Evolutionary conservation across 768 basidiomycete genomes (phyloP).

Genomic region (Naematelia aurantialba): DNA sequence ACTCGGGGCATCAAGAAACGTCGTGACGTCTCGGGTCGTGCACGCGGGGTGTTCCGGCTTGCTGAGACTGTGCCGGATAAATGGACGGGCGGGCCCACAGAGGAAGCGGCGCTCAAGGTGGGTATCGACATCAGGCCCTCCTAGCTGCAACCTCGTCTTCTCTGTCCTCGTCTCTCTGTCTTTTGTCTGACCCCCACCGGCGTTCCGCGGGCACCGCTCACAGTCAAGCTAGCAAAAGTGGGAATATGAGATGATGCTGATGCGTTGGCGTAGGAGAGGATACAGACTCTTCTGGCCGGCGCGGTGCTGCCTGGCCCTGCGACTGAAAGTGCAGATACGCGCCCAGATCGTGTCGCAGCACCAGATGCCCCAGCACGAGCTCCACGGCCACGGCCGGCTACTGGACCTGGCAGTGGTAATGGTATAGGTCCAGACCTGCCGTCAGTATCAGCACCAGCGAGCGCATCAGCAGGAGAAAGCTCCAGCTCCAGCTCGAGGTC

Average conservation of each 20-base stretch:
- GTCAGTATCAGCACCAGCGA: not conserved
- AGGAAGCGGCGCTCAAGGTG: slow-evolving; percentile 46
- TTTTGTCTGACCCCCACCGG: no score
- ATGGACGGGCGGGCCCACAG: slow-evolving; percentile 45
- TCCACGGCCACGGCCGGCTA: no score
- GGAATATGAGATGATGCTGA: slow-evolving; percentile 4
- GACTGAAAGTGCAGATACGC: no score
- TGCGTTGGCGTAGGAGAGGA: slow-evolving; percentile 3
- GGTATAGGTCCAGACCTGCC: not conserved
- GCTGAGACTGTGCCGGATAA: slow-evolving; percentile 49
- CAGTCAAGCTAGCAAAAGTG: no score
- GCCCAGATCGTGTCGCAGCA: no score
- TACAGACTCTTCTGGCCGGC: slow-evolving; percentile 8
- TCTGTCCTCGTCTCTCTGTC: no score
- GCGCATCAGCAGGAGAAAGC: not conserved
- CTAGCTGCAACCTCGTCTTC: no score
- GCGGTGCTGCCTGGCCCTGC: no score
- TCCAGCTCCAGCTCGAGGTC: not conserved
- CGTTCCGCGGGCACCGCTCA: no score
- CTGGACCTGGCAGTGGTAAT: not conserved
- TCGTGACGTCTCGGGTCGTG: slow-evolving; percentile 16
- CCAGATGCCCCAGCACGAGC: no score
- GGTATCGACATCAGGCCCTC: no score
- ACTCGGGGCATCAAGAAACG: slow-evolving; percentile 21
- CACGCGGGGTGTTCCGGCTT: slow-evolving; percentile 47